phyloP scores from a whole-genome alignment of 2,329 filamentous ascomycete species.

The Aspergillus carbonarius region DNA sequence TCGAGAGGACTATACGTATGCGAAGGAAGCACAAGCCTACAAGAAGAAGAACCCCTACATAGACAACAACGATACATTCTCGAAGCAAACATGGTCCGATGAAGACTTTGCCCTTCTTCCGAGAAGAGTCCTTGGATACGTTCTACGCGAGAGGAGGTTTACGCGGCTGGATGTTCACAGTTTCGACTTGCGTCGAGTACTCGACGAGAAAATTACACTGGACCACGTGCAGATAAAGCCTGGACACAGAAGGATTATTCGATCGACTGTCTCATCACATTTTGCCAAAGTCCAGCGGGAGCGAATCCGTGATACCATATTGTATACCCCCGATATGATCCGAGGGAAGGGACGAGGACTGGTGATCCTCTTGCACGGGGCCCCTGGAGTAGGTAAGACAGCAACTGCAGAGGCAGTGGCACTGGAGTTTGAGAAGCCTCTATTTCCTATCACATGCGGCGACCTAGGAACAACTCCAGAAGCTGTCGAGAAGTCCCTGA shows the following conservation, averaged over 20 bases:
- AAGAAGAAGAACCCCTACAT: not conserved
- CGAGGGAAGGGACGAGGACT: conserved; percentile 2
- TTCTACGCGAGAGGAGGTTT: not conserved
- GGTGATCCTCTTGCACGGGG: conserved; percentile 7
- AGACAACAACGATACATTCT: not conserved
- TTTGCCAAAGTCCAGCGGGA: not conserved
- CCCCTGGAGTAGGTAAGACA: conserved; percentile 10
- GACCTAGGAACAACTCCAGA: conserved; percentile 47
- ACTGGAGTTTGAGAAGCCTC: not conserved
- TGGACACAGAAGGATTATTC: not conserved
- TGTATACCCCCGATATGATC: not conserved
- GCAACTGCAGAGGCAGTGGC: conserved; percentile 5
- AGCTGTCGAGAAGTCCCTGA: conserved; percentile 44
- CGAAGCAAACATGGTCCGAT: not conserved
- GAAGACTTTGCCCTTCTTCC: not conserved
- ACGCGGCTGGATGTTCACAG: not conserved
- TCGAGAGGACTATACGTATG: not conserved
- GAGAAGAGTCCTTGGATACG: not conserved
- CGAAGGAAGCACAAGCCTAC: not conserved
- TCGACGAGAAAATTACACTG: not conserved
- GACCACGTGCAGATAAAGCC: not conserved
- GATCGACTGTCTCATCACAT: not conserved
- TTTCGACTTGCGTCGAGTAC: not conserved
- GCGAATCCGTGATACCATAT: not conserved
- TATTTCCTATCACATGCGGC: conserved; percentile 50